phyloP scores from a whole-genome alignment of 1,139 yeast genomes.

The Blastobotrys persicus region DNA sequence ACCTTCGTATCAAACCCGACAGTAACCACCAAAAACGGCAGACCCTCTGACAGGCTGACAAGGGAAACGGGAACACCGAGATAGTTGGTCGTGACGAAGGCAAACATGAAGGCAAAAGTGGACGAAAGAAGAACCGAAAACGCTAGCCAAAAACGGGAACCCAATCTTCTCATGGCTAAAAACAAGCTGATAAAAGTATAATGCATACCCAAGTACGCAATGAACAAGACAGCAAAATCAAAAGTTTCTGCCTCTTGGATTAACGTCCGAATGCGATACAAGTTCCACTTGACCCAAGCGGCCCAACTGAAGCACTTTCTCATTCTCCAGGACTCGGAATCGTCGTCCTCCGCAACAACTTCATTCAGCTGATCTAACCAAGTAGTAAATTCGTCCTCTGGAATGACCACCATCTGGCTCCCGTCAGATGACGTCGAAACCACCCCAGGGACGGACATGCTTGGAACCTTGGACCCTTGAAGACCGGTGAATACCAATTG shows the following conservation, averaged over 20 bases:
- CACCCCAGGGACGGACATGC: neutral
- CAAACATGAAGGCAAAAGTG: constrained; percentile 81
- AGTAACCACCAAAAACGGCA: constrained; percentile 90
- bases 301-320: constrained; percentile 64
- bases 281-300: constrained; percentile 52
- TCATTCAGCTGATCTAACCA: constrained; percentile 41
- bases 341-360: constrained; percentile 33
- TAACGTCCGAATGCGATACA: constrained; percentile 50
- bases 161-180: constrained; percentile 71
- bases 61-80: constrained; percentile 57
- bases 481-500: constrained; percentile 52
- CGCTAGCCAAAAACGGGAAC: constrained; percentile 89
- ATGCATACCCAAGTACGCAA: constrained; percentile 89
- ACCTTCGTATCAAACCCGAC: constrained; percentile 91
- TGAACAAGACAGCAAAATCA: constrained; percentile 74
- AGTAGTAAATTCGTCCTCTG: constrained; percentile 36
- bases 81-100: constrained; percentile 59
- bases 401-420: constrained; percentile 43
- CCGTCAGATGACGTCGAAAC: constrained; percentile 2
- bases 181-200: constrained; percentile 78
- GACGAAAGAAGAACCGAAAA: constrained; percentile 79
- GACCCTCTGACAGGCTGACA: constrained; percentile 80
- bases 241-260: constrained; percentile 80
- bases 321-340: constrained; percentile 49
- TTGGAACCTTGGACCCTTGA: constrained; percentile 11